phyloP scores from a whole-genome alignment of 2,329 filamentous ascomycete species.

The Xylaria sp. region DNA sequence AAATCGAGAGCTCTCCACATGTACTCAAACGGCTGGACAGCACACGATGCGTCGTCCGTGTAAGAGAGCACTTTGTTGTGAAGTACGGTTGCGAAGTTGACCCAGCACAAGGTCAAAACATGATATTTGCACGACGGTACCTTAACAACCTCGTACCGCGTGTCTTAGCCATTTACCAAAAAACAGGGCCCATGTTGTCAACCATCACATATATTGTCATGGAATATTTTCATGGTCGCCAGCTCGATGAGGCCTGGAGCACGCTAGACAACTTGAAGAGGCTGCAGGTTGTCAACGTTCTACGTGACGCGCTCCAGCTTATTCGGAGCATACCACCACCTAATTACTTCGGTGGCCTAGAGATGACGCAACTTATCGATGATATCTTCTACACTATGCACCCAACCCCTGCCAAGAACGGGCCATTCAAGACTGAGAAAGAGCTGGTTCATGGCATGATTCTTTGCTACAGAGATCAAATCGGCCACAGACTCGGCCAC shows the following conservation, averaged over 20 bases:
- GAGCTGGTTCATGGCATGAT: slow-evolving; percentile 10
- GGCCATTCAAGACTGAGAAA: slow-evolving; percentile 7
- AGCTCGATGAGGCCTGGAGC: too few relatives aligned
- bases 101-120: not conserved
- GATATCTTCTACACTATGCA: too few relatives aligned
- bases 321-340: slow-evolving; percentile 18
- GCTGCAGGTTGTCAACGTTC: too few relatives aligned
- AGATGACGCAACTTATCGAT: slow-evolving; percentile 6
- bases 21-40: not conserved
- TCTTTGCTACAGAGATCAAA: not conserved
- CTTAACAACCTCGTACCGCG: slow-evolving; percentile 18
- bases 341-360: slow-evolving; percentile 15
- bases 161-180: too few relatives aligned
- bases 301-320: too few relatives aligned
- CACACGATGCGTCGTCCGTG: not conserved
- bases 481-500: not conserved
- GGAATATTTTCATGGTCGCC: too few relatives aligned
- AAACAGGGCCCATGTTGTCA: too few relatives aligned
- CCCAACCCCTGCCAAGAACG: not conserved
- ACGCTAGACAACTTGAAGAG: too few relatives aligned
- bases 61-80: not conserved
- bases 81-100: not conserved
- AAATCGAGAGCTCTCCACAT: not conserved
- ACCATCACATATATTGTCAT: too few relatives aligned
- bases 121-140: slow-evolving; percentile 19